Conservation (phyloP, 2,329 filamentous ascomycete species). For the Celoporthe dispersa region DNA sequence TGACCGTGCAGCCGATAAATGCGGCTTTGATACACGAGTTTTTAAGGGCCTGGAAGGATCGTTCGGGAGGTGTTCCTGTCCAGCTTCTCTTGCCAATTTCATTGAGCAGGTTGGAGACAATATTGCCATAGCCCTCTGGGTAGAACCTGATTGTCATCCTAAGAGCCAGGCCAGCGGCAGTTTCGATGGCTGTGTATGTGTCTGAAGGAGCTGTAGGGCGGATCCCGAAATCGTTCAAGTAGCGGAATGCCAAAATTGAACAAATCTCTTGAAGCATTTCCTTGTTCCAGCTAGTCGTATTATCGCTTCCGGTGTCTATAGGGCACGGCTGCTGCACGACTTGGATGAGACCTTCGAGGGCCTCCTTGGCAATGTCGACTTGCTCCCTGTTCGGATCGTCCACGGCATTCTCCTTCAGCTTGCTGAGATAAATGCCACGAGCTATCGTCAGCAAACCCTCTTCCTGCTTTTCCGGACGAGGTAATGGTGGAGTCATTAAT, state of each 20-base stretch:
- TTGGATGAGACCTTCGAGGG: constrained; percentile 51
- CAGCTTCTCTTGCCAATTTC: constrained; percentile 32
- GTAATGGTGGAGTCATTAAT: constrained; percentile 19
- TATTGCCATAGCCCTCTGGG: constrained; percentile 25
- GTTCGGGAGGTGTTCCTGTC: constrained; percentile 19
- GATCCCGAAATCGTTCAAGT: constrained; percentile 25
- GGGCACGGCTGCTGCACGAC: constrained; percentile 47
- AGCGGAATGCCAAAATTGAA: constrained; percentile 36
- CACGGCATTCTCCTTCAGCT: constrained; percentile 41
- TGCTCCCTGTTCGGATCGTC: constrained; percentile 42
- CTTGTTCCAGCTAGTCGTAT: constrained; percentile 2
- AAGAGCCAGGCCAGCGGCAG: constrained; percentile 37
- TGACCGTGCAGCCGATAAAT: constrained; percentile 53
- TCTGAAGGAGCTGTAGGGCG: constrained; percentile 9
- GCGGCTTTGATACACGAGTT: constrained; percentile 44
- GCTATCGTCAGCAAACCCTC: constrained; percentile 41
- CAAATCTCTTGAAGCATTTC: constrained; percentile 31
- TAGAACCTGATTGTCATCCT: constrained; percentile 32
- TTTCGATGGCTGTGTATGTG: constrained; percentile 22
- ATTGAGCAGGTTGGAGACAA: constrained; percentile 34
- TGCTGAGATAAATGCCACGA: constrained; percentile 47
- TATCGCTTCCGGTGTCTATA: constrained; percentile 25
- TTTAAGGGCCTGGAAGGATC: constrained; percentile 41
- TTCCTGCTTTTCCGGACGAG: constrained; percentile 4
- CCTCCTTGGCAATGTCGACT: constrained; percentile 47